phyloP scores from a whole-genome alignment of 2,329 filamentous ascomycete species.

The Fusarium armeniacum region DNA sequence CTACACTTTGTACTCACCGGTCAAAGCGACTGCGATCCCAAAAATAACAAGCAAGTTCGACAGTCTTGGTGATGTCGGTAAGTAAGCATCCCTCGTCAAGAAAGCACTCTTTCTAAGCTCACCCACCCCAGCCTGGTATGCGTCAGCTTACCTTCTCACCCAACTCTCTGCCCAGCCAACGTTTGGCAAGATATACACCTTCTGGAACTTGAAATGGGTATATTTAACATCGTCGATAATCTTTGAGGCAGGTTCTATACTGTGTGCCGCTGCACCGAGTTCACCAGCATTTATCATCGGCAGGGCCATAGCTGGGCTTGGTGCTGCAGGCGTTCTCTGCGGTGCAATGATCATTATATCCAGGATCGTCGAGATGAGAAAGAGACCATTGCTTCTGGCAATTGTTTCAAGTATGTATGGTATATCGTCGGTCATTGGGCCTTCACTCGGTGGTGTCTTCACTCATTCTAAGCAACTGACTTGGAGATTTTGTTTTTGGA shows the following conservation, averaged over 20 bases:
- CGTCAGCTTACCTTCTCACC: slow-evolving; percentile 48
- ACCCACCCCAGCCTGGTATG: slow-evolving; percentile 52
- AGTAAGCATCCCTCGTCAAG: rapidly evolving
- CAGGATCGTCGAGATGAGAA: slow-evolving; percentile 35
- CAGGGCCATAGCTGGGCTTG: slow-evolving; percentile 56
- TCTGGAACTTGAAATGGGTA: slow-evolving; percentile 53
- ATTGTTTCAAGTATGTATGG: slow-evolving; percentile 46
- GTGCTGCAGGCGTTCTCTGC: slow-evolving; percentile 41
- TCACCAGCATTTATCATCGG: slow-evolving; percentile 57
- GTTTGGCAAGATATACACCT: slow-evolving; percentile 53
- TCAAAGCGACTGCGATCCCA: slow-evolving; percentile 46
- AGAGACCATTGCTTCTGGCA: slow-evolving; percentile 27
- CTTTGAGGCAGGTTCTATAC: slow-evolving; percentile 49
- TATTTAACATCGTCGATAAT: slow-evolving; percentile 45
- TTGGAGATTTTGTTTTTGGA: slow-evolving; percentile 47
- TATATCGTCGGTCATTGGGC: slow-evolving; percentile 36
- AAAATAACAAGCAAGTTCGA: slow-evolving; percentile 51
- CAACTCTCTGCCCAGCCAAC: slow-evolving; percentile 47
- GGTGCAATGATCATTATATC: slow-evolving; percentile 35
- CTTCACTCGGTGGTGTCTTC: slow-evolving; percentile 41
- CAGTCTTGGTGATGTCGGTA: slow-evolving; percentile 53
- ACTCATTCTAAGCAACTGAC: slow-evolving; percentile 40
- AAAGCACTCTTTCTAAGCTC: rapidly evolving
- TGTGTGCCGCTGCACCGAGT: slow-evolving; percentile 51
- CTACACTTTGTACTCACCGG: not conserved